Base-by-base conservation (phyloP, 768 basidiomycete species). In the Mycena latifolia region DNA sequence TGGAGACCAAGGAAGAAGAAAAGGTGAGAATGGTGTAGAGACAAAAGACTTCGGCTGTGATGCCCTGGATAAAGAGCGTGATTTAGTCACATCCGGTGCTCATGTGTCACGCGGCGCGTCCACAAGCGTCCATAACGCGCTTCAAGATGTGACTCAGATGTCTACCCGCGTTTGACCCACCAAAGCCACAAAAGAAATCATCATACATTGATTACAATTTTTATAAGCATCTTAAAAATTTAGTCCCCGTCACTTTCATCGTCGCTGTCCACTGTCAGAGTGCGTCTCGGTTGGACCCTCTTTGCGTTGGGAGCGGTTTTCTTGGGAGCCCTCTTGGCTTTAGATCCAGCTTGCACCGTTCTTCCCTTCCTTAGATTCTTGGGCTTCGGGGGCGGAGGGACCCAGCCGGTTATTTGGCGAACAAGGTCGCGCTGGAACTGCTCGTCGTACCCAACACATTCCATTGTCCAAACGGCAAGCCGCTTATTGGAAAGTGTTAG, bases 391-490 rank as follows among this genome's bases (percentile, higher is more conserved):
- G 55, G 55, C 2, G 63, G 50, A 18, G 63, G 56, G 6, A 54
- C 52, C 63, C 63, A 65, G 5, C 27, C 57, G 7, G 56, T 41
- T 15, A 65, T 53, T 25, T 65, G 57, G 9, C 29, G 45, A 20
- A 73, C 72, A 5, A 83, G n/a, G 61, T 75, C 70, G 14, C 63
- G 61, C 61, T 82, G 81, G 52, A 83, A 80, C 0, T 75, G 67
- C 6, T 69, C 67, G 51, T 83, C 80, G 50, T 83, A 83, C 3
- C 75, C 80, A 20, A 82, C 72, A 54, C 82, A 83, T 61, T 82
- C 78, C 78, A 82, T 74, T 0, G 76, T 77, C 77, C 78, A 81
- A 0, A 80, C 77, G 0, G 71, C 72, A 27, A 84, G 71, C 24
- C 55, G 62, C 79, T n/a, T 82, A 54, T 5, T 11, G 3, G 11